Evolutionary conservation across 1,284 basidiomycete species (phyloP), one percentile per base, ranked within the genome.

Genomic region (Trichosporon sp.): DNA sequence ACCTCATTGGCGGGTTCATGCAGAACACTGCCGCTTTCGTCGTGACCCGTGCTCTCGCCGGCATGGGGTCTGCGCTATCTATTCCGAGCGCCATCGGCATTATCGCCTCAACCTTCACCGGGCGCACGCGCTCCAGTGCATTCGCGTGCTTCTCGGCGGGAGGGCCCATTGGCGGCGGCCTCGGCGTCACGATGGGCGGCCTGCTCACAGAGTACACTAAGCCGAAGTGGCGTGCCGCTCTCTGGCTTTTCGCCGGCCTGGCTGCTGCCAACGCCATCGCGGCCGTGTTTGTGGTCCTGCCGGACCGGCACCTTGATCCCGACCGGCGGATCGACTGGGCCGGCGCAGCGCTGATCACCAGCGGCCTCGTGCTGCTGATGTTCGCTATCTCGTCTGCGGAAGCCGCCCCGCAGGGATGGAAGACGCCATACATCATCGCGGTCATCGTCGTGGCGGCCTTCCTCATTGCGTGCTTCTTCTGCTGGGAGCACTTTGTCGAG

Each of bases 321-420:
- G 89, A 92, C 73, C 83, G 83, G 27, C 85, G 90, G 0, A 85
- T 96, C 0, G 93, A 97, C 77, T 95, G 92, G 91, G 76, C 92
- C 23, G 93, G 94, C 4, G 91, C 90, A 0, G 83, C 88, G 21
- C 81, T 95, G 34, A 86, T 92, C 60, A 93, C 92, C 0, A 79
- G 85, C 0, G 93, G 91, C 0, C 84, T 95, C 13, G 89, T 92
- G 0, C 84, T 95, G 2, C 85, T 96, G 72, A 87, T 91, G 12
- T 95, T 95, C 76, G 88, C 89, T 0, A 86, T 96, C 1, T 89
- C 89, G 60, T 88, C 92, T 76, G 92, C 90, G 1, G 87, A 88
- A 58, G 83, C 87, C 9, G 91, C 90, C 0, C 86, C 89, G 0
- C 73, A 89, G 12, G 87, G 88, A n/a, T 95, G 92, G 92, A 84